Conservation (phyloP, 805 yeast genomes). For the Lipomyces yamanashiensis region DNA sequence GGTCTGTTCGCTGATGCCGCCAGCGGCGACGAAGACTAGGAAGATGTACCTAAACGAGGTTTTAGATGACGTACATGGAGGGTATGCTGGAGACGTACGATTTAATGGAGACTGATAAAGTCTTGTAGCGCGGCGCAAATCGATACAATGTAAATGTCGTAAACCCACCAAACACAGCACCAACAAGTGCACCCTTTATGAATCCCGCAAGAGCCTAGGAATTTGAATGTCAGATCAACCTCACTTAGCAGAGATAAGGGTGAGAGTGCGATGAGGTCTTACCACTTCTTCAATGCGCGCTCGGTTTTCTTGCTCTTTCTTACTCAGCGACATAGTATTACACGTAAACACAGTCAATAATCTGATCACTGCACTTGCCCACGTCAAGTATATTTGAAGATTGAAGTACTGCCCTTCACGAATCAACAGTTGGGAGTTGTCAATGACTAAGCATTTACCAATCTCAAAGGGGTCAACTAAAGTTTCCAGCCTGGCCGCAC, state of each 20-base stretch:
- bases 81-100: conserved; percentile 12
- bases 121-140: conserved; percentile 11
- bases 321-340: neutral
- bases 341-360: neutral
- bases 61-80: neutral
- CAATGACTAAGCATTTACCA: neutral
- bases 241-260: neutral
- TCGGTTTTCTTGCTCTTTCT: neutral
- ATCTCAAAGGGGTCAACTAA: neutral
- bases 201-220: conserved; percentile 18
- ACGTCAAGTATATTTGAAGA: no score
- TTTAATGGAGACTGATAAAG: conserved; percentile 18
- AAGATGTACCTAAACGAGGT: conserved; percentile 16
- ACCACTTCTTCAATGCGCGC: conserved; percentile 3
- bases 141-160: conserved; percentile 3
- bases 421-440: conserved; percentile 2
- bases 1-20: conserved; percentile 23
- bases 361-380: no score
- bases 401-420: neutral
- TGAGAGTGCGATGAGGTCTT: neutral
- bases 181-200: conserved; percentile 17
- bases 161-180: conserved; percentile 18
- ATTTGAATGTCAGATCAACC: neutral
- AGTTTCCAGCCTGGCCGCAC: neutral
- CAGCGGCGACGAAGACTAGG: conserved; percentile 12